phyloP scores from a whole-genome alignment of 2,329 filamentous ascomycete genomes.

The Paecilomyces fulvus region DNA sequence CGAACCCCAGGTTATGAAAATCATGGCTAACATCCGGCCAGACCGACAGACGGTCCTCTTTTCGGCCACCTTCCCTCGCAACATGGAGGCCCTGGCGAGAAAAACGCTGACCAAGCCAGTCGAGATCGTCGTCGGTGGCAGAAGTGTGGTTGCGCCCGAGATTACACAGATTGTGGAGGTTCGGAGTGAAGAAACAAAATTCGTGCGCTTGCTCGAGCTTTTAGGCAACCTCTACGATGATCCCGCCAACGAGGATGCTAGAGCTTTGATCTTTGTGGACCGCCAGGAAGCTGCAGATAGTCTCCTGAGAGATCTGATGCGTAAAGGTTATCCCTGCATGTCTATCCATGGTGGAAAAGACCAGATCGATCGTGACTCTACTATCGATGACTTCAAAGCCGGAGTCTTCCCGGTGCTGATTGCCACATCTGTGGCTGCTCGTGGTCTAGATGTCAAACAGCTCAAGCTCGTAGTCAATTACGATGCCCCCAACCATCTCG shows the following conservation, averaged over 20 bases:
- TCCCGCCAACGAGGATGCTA: conserved; percentile 77
- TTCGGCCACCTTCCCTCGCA: conserved; percentile 89
- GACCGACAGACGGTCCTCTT: conserved; percentile 92
- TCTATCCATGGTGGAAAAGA: conserved; percentile 92
- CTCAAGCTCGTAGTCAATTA: conserved; percentile 94
- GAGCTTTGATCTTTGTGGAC: conserved; percentile 85
- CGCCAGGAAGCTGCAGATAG: conserved; percentile 84
- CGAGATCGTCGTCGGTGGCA: conserved; percentile 86
- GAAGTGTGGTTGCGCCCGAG: conserved; percentile 57
- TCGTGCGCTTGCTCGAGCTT: conserved; percentile 72
- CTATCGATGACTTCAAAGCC: conserved; percentile 87
- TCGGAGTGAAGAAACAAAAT: conserved; percentile 72
- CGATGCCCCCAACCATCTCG: conserved; percentile 85
- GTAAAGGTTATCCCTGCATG: conserved; percentile 82
- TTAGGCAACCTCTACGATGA: conserved; percentile 70
- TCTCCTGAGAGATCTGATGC: conserved; percentile 66
- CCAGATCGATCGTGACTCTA: conserved; percentile 85
- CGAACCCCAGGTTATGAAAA: conserved; percentile 95
- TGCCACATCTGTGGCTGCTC: conserved; percentile 89
- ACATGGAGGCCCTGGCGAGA: conserved; percentile 82
- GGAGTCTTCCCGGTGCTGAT: conserved; percentile 84
- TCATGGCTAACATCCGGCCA: conserved; percentile 82
- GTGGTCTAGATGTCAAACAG: conserved; percentile 92
- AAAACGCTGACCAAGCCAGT: conserved; percentile 80
- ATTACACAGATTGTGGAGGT: conserved; percentile 93